phyloP scores from a whole-genome alignment of 805 yeast species.

The Sugiyamaella valdiviana region DNA sequence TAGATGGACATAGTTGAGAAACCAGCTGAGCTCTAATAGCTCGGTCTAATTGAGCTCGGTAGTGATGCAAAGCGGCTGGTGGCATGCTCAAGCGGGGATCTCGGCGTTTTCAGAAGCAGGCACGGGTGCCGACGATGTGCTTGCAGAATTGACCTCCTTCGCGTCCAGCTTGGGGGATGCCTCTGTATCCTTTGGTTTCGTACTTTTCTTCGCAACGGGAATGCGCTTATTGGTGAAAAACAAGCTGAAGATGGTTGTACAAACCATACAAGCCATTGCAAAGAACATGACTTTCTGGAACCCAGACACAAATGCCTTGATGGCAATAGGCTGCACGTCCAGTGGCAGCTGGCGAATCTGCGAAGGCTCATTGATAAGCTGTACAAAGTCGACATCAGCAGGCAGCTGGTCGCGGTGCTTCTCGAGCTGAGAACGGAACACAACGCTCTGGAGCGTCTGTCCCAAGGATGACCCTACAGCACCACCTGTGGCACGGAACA shows the following conservation, averaged over 20 bases:
- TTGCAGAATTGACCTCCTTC: background rate
- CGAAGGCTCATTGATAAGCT: conserved; percentile 16
- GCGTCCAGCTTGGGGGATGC: background rate
- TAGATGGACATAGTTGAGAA: too few species aligned
- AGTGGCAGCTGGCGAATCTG: conserved; percentile 12
- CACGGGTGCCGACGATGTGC: too few species aligned
- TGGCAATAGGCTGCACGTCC: conserved; percentile 4
- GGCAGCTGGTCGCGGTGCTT: background rate
- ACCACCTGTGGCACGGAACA: conserved; percentile 41
- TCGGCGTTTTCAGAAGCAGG: too few species aligned
- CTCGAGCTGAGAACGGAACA: conserved; percentile 20
- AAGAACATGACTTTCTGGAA: conserved; percentile 18
- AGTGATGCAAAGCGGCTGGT: too few species aligned
- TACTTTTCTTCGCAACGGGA: background rate
- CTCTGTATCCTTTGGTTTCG: background rate
- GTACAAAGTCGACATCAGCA: background rate
- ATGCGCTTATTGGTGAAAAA: conserved; percentile 18
- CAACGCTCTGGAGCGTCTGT: conserved; percentile 36
- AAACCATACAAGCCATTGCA: conserved; percentile 12
- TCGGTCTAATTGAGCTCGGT: too few species aligned
- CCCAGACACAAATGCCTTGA: conserved; percentile 16
- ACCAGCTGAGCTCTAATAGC: too few species aligned
- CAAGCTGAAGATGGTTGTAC: conserved; percentile 11
- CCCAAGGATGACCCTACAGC: conserved; percentile 39
- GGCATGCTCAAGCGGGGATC: background rate